Percentiles rank a stretch among this genome's conserved stretches.
These are phyloP conservation scores for Areca catechu DNA, from an alignment of 176 grass and related monocot species.

Conservation along the genomic window DNA sequence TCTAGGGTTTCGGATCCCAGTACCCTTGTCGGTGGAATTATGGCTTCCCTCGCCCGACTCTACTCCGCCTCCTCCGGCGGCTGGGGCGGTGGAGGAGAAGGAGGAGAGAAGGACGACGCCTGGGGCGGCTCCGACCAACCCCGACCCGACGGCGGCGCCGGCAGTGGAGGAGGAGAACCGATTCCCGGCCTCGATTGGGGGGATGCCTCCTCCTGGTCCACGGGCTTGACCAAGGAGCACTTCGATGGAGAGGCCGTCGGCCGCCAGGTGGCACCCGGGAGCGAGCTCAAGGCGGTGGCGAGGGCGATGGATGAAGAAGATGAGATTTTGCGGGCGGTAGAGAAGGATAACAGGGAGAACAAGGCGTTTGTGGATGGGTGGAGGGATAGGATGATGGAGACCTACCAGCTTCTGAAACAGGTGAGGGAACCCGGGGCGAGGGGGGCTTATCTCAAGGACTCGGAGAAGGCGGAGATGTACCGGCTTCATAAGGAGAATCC, in stretches of 20 bases:
- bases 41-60: conserved; percentile 27
- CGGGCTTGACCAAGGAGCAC: conserved; percentile 84
- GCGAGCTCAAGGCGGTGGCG: conserved; percentile 12
- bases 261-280: background rate
- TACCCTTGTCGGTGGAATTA: too few species aligned
- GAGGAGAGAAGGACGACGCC: background rate
- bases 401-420: conserved; percentile 69
- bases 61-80: conserved; percentile 15
- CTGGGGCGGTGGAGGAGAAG: background rate
- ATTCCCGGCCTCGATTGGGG: conserved; percentile 49
- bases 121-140: background rate
- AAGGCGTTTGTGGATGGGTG: conserved; percentile 58
- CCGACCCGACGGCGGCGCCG: background rate
- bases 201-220: conserved; percentile 58
- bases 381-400: conserved; percentile 41
- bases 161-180: background rate
- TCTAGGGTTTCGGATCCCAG: conserved; percentile 10
- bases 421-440: conserved; percentile 68
- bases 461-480: conserved; percentile 96
- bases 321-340: conserved; percentile 25
- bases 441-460: conserved; percentile 83
- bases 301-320: conserved; percentile 63
- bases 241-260: conserved; percentile 53
- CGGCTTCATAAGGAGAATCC: conserved; percentile 89
- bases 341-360: conserved; percentile 22